Percentiles rank a stretch among this genome's conserved stretches.
These are phyloP conservation scores for Pseudogymnoascus sp. DNA, from an alignment of 2,329 filamentous ascomycete genomes.

Conservation along the genomic window DNA sequence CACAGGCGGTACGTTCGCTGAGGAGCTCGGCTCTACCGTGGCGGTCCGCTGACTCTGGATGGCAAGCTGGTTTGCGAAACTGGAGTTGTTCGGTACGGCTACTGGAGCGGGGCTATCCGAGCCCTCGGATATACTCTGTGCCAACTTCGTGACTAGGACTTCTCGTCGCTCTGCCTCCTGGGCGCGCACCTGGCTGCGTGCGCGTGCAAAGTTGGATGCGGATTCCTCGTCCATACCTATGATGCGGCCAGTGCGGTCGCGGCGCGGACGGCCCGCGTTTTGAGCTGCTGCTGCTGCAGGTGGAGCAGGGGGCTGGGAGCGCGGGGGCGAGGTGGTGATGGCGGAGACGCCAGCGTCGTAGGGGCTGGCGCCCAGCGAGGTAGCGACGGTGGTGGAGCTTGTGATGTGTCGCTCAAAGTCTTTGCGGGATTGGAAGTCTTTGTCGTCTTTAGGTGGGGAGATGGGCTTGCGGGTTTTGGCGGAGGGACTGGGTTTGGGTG, in stretches of 20 bases:
- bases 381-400: conserved; percentile 17
- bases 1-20: neutral
- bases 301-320: neutral
- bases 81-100: neutral
- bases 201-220: neutral
- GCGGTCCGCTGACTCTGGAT: neutral
- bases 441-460: neutral
- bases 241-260: neutral
- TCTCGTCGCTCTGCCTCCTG: neutral
- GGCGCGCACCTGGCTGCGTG: neutral
- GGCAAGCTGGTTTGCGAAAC: neutral
- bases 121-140: neutral
- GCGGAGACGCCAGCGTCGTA: conserved; percentile 18
- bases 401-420: conserved; percentile 23
- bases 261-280: neutral
- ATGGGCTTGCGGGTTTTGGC: neutral
- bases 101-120: neutral
- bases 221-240: neutral
- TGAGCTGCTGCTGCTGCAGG: too few species aligned
- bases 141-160: neutral
- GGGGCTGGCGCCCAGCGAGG: conserved; percentile 19
- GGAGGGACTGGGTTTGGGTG: neutral
- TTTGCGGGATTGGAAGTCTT: conserved; percentile 12
- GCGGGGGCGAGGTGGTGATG: neutral
- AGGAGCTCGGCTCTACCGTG: neutral